Evolutionary conservation across 495 filamentous ascomycete genomes (phyloP).

Genomic region (Hyaloscypha variabilis): DNA sequence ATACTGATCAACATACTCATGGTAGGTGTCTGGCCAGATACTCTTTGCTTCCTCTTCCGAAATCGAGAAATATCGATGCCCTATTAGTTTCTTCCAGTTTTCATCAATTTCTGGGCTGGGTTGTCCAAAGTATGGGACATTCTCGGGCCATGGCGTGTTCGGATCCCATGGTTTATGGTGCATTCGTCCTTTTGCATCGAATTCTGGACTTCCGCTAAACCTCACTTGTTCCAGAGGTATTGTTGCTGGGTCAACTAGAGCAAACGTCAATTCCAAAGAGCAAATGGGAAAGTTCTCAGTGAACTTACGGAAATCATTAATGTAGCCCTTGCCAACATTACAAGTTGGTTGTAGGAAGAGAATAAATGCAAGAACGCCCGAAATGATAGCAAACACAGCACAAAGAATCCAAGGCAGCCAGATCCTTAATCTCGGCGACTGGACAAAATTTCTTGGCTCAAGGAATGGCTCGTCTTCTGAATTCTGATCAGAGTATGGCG

Average conservation of each 20-base stretch:
- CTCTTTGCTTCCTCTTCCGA: slow-evolving; percentile 23
- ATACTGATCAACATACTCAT: slow-evolving; percentile 16
- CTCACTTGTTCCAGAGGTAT: slow-evolving; percentile 17
- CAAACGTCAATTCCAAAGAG: background rate
- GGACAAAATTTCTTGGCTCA: background rate
- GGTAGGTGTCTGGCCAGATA: slow-evolving; percentile 16
- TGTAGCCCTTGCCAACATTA: background rate
- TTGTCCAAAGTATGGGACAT: slow-evolving; percentile 16
- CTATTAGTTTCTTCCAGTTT: slow-evolving; percentile 20
- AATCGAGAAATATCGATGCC: slow-evolving; percentile 22
- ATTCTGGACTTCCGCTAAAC: slow-evolving; percentile 14
- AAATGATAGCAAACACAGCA: background rate
- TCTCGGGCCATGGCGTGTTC: slow-evolving; percentile 10
- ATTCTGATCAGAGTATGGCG: slow-evolving; percentile 4
- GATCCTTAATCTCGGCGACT: background rate
- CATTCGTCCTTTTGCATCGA: slow-evolving; percentile 5
- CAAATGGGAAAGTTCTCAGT: background rate
- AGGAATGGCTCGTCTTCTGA: slow-evolving; percentile 18
- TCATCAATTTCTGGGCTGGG: slow-evolving; percentile 18
- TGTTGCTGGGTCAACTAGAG: slow-evolving; percentile 14
- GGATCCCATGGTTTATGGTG: slow-evolving; percentile 9
- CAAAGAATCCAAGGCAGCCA: slow-evolving; percentile 10
- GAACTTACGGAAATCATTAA: slow-evolving; percentile 15
- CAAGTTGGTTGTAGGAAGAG: background rate
- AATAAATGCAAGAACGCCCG: background rate